phyloP scores from a whole-genome alignment of 2,329 filamentous ascomycete species.

The Sporothrix pallida region DNA sequence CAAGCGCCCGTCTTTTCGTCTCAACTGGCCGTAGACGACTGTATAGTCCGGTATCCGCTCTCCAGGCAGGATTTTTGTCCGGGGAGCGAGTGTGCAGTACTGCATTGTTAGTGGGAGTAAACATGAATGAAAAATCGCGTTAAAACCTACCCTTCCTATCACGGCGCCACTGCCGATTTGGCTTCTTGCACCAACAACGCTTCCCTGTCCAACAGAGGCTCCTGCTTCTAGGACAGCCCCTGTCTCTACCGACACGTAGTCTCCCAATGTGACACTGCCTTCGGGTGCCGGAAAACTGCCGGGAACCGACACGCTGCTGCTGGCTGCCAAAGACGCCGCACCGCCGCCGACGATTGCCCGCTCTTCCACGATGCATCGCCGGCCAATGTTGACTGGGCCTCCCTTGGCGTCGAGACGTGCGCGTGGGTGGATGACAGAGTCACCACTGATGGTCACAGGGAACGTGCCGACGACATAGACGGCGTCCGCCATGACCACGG shows the following conservation, averaged over 20 bases:
- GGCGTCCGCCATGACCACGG: conserved; percentile 65
- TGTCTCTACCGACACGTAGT: conserved; percentile 67
- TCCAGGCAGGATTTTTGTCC: conserved; percentile 63
- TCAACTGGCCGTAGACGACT: conserved; percentile 68
- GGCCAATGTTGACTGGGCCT: conserved; percentile 80
- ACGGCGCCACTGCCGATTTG: conserved; percentile 65
- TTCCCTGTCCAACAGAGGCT: conserved; percentile 66
- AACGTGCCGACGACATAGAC: conserved; percentile 72
- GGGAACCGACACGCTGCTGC: conserved; percentile 36
- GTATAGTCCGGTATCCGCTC: conserved; percentile 68
- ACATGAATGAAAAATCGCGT: conserved; percentile 38
- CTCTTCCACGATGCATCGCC: conserved; percentile 83
- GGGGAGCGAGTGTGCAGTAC: conserved; percentile 73
- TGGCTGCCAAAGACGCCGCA: conserved; percentile 33
- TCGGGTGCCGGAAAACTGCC: conserved; percentile 36
- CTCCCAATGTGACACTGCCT: conserved; percentile 62
- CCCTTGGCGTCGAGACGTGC: conserved; percentile 77
- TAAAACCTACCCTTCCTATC: conserved; percentile 62
- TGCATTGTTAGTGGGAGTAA: conserved; percentile 44
- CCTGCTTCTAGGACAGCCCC: conserved; percentile 65
- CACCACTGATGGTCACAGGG: conserved; percentile 76
- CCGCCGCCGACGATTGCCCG: conserved; percentile 60
- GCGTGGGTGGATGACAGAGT: conserved; percentile 85
- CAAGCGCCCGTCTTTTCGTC: conserved; percentile 61
- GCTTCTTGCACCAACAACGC: conserved; percentile 63